phyloP scores from a whole-genome alignment of 768 basidiomycete genomes.

The Suillus subluteus region DNA sequence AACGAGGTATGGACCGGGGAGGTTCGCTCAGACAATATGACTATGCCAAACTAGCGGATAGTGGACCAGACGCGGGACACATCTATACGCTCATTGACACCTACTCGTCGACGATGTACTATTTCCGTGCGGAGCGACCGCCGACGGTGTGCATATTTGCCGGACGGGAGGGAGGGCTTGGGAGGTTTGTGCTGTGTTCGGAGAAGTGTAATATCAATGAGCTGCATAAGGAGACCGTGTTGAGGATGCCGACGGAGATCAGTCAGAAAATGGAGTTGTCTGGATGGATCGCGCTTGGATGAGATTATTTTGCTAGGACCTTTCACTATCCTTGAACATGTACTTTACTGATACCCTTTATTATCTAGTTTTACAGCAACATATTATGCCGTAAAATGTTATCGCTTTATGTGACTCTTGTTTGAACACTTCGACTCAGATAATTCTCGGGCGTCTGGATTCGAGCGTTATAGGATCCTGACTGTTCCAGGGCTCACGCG shows the following conservation, averaged over 20 bases:
- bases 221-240: constrained; percentile 24
- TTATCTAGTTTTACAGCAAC: neutral
- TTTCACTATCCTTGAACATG: neutral
- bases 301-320: neutral
- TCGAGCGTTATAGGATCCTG: too few species aligned
- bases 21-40: constrained; percentile 15
- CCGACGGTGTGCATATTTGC: constrained; percentile 27
- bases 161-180: constrained; percentile 25
- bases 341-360: neutral
- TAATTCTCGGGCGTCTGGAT: too few species aligned
- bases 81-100: constrained; percentile 25
- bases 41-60: constrained; percentile 7
- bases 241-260: constrained; percentile 22
- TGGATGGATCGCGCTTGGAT: constrained; percentile 5
- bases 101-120: constrained; percentile 19
- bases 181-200: constrained; percentile 27
- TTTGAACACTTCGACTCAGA: neutral
- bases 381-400: neutral
- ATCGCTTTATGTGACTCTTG: neutral
- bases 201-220: constrained; percentile 21
- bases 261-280: constrained; percentile 5
- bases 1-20: constrained; percentile 5
- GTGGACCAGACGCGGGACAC: constrained; percentile 5
- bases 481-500: too few species aligned
- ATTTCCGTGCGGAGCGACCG: constrained; percentile 20